These are phyloP conservation scores for Darksidea phi DNA, from an alignment of 495 filamentous ascomycete genomes.

Conservation along the genomic window DNA sequence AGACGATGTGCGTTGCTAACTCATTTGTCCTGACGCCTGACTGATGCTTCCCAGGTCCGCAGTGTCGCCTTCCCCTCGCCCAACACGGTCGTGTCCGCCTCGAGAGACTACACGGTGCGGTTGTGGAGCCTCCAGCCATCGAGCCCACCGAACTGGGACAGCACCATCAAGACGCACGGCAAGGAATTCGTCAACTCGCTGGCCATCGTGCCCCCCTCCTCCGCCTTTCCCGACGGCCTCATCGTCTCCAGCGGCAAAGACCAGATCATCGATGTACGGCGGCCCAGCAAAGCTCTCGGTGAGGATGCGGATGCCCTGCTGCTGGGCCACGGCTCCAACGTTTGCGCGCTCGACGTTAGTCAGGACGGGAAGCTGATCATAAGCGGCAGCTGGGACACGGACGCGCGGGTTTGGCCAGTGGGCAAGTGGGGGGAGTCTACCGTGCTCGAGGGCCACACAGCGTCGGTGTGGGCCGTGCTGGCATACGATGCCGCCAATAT, in stretches of 20 bases:
- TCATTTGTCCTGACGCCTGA: slow-evolving; percentile 11
- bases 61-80: slow-evolving; percentile 75
- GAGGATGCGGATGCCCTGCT: slow-evolving; percentile 83
- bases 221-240: slow-evolving; percentile 72
- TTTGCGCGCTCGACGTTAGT: slow-evolving; percentile 80
- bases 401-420: slow-evolving; percentile 78
- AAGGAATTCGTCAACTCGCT: slow-evolving; percentile 82
- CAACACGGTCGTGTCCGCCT: slow-evolving; percentile 75
- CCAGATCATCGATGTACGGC: slow-evolving; percentile 85
- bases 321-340: slow-evolving; percentile 79
- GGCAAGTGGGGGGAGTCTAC: slow-evolving; percentile 60
- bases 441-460: slow-evolving; percentile 72
- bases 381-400: slow-evolving; percentile 93
- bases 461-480: slow-evolving; percentile 86
- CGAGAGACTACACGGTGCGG: slow-evolving; percentile 86
- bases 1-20: slow-evolving; percentile 44
- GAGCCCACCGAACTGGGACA: slow-evolving; percentile 70
- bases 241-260: slow-evolving; percentile 86
- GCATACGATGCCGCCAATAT: slow-evolving; percentile 76
- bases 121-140: slow-evolving; percentile 71
- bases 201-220: slow-evolving; percentile 70
- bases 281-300: slow-evolving; percentile 59
- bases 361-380: slow-evolving; percentile 69
- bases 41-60: slow-evolving; percentile 65
- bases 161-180: slow-evolving; percentile 70